Percentiles rank a stretch among this genome's conserved stretches.
Conservation (phyloP, 352 stramenopile species). For the Phytopythium kandeliae region DNA sequence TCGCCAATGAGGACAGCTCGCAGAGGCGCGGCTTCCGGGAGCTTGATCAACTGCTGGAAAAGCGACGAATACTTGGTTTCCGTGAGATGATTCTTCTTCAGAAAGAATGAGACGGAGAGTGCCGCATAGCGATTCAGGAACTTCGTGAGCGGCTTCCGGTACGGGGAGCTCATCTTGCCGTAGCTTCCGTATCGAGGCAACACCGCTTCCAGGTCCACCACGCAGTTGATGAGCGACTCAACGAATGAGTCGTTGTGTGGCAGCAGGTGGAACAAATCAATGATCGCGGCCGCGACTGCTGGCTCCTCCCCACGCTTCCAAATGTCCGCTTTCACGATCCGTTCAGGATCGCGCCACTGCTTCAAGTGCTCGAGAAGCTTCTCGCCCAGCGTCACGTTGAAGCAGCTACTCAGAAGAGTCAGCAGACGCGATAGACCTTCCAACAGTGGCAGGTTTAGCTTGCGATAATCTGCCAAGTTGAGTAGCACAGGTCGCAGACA, state of each 20-base stretch:
- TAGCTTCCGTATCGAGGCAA: conserved; percentile 89
- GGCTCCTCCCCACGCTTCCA: conserved; percentile 94
- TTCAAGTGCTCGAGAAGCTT: conserved; percentile 96
- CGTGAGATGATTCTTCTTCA: conserved; percentile 78
- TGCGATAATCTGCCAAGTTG: conserved; percentile 95
- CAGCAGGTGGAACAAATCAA: conserved; percentile 96
- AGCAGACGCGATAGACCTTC: conserved; percentile 92
- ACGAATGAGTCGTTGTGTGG: conserved; percentile 94
- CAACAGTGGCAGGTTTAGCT: conserved; percentile 94
- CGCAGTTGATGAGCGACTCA: conserved; percentile 93
- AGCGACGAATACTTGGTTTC: conserved; percentile 90
- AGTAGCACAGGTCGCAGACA: conserved; percentile 95
- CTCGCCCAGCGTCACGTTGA: conserved; percentile 97
- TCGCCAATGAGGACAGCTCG: conserved; percentile 85
- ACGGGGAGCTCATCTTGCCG: conserved; percentile 88
- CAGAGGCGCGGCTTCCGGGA: conserved; percentile 85
- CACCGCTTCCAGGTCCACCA: conserved; percentile 92
- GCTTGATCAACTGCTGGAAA: conserved; percentile 92
- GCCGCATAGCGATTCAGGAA: conserved; percentile 93
- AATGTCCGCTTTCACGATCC: conserved; percentile 89
- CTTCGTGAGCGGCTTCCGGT: conserved; percentile 86
- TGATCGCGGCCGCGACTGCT: conserved; percentile 92
- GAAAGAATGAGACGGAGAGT: conserved; percentile 81
- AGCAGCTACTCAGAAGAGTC: conserved; percentile 94
- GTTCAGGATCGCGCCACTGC: conserved; percentile 89